Evolutionary conservation across 2,329 filamentous ascomycete species (phyloP).

Genomic region (Coniochaeta sp.): DNA sequence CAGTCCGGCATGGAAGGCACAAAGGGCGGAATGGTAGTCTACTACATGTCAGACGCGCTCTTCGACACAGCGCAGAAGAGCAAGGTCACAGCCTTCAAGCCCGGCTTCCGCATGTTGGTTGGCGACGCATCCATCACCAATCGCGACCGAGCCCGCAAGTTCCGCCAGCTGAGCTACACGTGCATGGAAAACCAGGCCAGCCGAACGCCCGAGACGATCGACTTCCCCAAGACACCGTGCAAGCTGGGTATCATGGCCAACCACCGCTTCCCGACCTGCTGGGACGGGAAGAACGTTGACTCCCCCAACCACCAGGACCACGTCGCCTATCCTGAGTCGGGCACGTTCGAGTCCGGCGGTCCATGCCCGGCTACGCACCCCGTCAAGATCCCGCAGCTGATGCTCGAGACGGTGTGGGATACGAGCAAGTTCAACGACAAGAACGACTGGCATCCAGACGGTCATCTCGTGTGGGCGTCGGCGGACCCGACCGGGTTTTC

Average conservation of each 20-base stretch:
- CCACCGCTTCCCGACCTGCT: constrained; percentile 42
- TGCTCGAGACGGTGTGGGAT: constrained; percentile 32
- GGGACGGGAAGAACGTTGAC: constrained; percentile 44
- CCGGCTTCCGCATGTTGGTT: constrained; percentile 41
- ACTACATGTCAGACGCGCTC: constrained; percentile 36
- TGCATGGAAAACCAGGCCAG: constrained; percentile 30
- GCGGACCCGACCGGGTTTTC: constrained; percentile 28
- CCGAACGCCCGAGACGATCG: constrained; percentile 29
- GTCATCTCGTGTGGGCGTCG: constrained; percentile 31
- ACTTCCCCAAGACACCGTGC: constrained; percentile 30
- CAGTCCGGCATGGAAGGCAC: constrained; percentile 30
- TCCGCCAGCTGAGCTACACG: constrained; percentile 31
- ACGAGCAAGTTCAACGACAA: constrained; percentile 26
- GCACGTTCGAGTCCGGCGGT: constrained; percentile 35
- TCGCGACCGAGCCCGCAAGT: constrained; percentile 26
- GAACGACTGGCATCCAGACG: constrained; percentile 27
- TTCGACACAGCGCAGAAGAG: constrained; percentile 27
- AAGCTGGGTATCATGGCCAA: constrained; percentile 35
- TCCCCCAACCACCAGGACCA: constrained; percentile 36
- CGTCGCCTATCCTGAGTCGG: constrained; percentile 34
- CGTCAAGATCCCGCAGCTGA: constrained; percentile 32
- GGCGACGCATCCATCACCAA: constrained; percentile 29
- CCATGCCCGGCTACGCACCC: constrained; percentile 32
- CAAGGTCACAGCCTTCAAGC: constrained; percentile 36
- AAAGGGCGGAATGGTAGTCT: constrained; percentile 37